Base-by-base conservation (phyloP, 805 yeast species). In the Candida xyloterini region DNA sequence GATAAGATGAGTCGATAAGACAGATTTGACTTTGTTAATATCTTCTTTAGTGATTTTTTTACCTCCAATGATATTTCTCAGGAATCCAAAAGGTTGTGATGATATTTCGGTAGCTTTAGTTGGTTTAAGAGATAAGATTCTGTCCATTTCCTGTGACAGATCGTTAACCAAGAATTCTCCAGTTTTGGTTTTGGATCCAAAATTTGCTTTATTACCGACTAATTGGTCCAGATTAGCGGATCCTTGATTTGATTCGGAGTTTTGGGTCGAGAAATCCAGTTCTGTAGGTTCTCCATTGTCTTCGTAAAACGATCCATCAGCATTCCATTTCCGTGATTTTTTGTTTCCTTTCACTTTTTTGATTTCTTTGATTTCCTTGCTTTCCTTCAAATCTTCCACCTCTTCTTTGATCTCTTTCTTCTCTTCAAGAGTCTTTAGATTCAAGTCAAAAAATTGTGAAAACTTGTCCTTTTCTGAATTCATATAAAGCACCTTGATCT, bases 1-100 rank as follows among this genome's bases (percentile, higher is more conserved):
- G 45, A 93, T 76, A 40, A 91, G 68, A 52, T 87, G 95, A 42
- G 85, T 84, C 39, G 78, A 74, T 63, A 93, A 73, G 30, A 80
- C 77, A 27, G 70, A 70, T 15, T 85, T 65, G 2, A 87, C 80
- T 30, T 79, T 78, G 27, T 73, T 73, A 41, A 91, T 68, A 55
- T 89, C 89, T 10, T 72, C 73, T 23, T 74, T 71, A 2, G 78
- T 71, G 28, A 84, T 72, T 6, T 76, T 78, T 55, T 80, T 81
- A 37, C 88, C 87, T 39, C 93, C 91, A 34, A 84, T 68, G 35
- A 76, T 58, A 51, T 75, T 76, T 44, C 74, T 71, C 34, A 84
- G 61, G 50, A 82, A 81, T 1, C 79, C 74, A 53, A 82, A 76
- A 10, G 80, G 73, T 28, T 69, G 71, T 2, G 54, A n/a, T 1